These are phyloP conservation scores for Colletotrichum salicis DNA, from an alignment of 2,329 filamentous ascomycete species.

Conservation along the genomic window DNA sequence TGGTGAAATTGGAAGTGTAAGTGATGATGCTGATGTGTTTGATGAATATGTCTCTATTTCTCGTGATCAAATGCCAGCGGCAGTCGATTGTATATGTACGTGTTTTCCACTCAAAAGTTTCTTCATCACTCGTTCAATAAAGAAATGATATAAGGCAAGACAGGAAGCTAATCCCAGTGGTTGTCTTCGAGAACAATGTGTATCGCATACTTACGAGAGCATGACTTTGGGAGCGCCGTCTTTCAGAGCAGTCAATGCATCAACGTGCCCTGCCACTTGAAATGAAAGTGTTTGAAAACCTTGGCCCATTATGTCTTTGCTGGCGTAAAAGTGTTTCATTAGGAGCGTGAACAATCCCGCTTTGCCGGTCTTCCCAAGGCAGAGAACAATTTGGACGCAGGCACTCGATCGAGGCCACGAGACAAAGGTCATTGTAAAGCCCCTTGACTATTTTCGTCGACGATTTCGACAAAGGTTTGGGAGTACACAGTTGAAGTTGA, in stretches of 20 bases:
- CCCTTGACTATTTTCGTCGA: neutral
- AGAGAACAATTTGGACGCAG: neutral
- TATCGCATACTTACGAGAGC: neutral
- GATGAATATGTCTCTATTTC: neutral
- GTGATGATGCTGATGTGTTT: neutral
- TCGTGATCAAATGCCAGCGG: neutral
- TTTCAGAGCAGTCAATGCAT: neutral
- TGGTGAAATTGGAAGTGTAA: neutral
- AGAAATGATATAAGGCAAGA: neutral
- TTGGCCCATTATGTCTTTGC: neutral
- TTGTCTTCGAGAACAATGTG: neutral
- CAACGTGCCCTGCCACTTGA: neutral
- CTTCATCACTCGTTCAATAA: neutral
- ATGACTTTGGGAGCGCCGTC: neutral
- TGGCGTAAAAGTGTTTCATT: neutral
- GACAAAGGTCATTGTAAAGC: neutral
- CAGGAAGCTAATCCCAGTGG: neutral
- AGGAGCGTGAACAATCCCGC: neutral
- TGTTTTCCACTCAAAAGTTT: neutral
- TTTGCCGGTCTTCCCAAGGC: neutral
- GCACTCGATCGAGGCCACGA: neutral
- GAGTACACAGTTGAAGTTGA: neutral
- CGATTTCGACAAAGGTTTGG: neutral
- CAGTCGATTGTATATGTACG: neutral
- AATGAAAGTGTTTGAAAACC: neutral